A percentile compares a stretch with the other conserved stretches of the same genome.
Conservation (phyloP, 306 rosid species). For the Lathyrus aphaca region DNA sequence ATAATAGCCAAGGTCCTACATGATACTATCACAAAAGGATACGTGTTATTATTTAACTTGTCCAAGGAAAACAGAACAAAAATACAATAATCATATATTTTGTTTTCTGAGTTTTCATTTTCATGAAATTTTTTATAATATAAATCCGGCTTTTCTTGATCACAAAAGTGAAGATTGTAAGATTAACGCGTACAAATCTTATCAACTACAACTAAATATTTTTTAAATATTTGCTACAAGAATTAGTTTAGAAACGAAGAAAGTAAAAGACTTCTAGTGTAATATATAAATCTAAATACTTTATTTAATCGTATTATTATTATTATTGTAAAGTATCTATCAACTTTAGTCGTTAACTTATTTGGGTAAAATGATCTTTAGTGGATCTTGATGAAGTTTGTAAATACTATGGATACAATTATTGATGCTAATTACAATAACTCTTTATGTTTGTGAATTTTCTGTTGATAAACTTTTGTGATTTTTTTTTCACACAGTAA, state of each 20-base stretch:
- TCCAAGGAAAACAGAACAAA: constrained; percentile 24
- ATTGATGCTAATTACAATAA: no score
- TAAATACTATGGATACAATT: no score
- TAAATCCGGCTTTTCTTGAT: constrained; percentile 26
- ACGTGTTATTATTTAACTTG: constrained; percentile 40
- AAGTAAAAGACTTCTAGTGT: neutral
- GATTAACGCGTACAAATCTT: constrained; percentile 26
- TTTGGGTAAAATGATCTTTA: no score
- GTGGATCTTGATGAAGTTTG: no score
- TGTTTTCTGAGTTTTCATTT: neutral
- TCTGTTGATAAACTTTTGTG: no score
- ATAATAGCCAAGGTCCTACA: constrained; percentile 31
- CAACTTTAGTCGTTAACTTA: no score
- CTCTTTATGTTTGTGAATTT: no score
- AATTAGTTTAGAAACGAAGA: neutral
- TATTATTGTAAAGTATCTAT: no score
- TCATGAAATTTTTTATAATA: neutral
- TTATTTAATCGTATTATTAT: no score
- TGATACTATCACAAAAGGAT: constrained; percentile 1
- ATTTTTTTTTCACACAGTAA: no score
- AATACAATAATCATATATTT: constrained; percentile 12
- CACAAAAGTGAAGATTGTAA: constrained; percentile 9
- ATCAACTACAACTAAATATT: constrained; percentile 20
- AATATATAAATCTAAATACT: neutral
- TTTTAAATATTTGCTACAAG: neutral